Conservation (phyloP, 441 rosid genomes). For the Eutrema salsugineum region DNA sequence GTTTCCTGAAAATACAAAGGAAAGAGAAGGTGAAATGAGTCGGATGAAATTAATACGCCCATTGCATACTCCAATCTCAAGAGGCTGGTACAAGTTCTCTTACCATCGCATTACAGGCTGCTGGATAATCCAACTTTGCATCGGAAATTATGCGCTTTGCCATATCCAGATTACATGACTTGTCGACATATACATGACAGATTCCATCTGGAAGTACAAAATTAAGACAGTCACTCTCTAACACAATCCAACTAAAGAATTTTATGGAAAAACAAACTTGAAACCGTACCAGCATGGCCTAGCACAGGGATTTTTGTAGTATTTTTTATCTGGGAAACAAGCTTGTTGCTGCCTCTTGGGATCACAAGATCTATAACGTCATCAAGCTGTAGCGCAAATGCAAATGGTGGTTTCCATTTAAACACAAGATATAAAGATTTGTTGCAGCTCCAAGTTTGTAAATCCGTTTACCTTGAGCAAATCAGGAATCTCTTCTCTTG, state of each 20-base stretch:
- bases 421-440: constrained; percentile 5
- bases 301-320: constrained; percentile 96
- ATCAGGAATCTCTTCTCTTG: constrained; percentile 98
- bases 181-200: constrained; percentile 92
- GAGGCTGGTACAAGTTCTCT: constrained; percentile 6
- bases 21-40: constrained; percentile 2
- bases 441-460: background rate
- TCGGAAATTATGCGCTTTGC: constrained; percentile 82
- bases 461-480: constrained; percentile 68
- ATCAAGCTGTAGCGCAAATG: constrained; percentile 71
- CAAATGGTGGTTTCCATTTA: constrained; percentile 18
- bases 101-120: constrained; percentile 99
- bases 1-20: constrained; percentile 68
- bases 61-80: background rate
- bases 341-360: constrained; percentile 98
- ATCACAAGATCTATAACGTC: constrained; percentile 98
- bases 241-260: background rate
- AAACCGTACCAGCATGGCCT: constrained; percentile 89
- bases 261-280: background rate
- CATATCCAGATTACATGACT: constrained; percentile 79
- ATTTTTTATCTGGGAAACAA: constrained; percentile 85
- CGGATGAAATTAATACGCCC: background rate
- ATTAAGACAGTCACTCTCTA: background rate
- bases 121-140: constrained; percentile 96
- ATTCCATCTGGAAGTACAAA: constrained; percentile 70